Evolutionary conservation across 116 monocot genomes (phyloP), one percentile per base, ranked within the genome.

Genomic region (Papilionanthe hybrid): DNA sequence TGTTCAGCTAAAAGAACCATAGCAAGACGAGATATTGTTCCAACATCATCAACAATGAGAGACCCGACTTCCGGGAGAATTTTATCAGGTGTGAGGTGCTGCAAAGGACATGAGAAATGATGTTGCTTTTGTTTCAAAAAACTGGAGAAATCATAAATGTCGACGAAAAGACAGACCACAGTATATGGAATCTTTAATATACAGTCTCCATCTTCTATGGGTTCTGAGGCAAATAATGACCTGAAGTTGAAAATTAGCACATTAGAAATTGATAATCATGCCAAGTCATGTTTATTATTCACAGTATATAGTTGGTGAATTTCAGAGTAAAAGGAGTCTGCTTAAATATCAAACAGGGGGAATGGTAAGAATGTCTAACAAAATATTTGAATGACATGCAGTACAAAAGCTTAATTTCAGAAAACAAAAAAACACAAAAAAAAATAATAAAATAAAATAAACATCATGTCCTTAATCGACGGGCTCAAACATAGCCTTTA

Each of bases 181-280:
- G n/a, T 82, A 72, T 86, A 93, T 28, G 96, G 96, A 86, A 96
- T 86, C 78, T 88, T 88, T 87, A 96, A 77, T 10, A 96, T 84
- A 79, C 91, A 91, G 49, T 95, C 92, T 57, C 95, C 92, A 75
- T 79, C 83, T 79, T 80, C 71, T 69, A 95, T 88, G 55, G 80
- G 57, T 80, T 85, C 81, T 37, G 86, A 89, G 78, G 95, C 91
- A 85, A 89, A 88, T 55, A 95, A 72, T 49, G 91, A 91, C 75
- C 95, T 95, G 85, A 83, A 86, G 44, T 68, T 77, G 15, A 32
- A 73, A 63, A 63, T 63, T 23, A 23, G 63, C 9, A n/a, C 63
- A 1, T 1, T 13, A 50, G 13, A 13, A 15, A 50, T 50, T 50
- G 23, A 25, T 63, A 63, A 63, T 63, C 63, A 63, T 63, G 63